Percentiles rank a stretch among this genome's conserved stretches.
phyloP scores from a whole-genome alignment of 495 filamentous ascomycete genomes.

The Tuber brumale region DNA sequence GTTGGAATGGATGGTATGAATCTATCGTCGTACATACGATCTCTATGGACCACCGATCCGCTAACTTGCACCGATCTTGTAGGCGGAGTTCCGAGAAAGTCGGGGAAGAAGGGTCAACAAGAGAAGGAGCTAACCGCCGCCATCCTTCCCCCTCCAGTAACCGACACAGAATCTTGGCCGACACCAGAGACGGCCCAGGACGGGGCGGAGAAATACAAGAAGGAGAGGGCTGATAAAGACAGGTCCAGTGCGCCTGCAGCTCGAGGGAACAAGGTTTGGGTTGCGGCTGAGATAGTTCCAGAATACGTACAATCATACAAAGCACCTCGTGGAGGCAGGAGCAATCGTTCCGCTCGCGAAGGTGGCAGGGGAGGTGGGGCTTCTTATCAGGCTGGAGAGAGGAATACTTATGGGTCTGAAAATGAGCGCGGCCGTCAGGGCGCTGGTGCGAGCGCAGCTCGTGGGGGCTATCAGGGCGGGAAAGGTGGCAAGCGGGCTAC shows the following conservation, averaged over 20 bases:
- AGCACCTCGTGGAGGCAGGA: conserved; percentile 58
- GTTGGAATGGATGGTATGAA: conserved; percentile 46
- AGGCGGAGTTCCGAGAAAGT: conserved; percentile 25
- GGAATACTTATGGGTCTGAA: conserved; percentile 22
- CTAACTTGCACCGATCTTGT: conserved; percentile 4
- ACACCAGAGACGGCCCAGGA: conserved; percentile 74
- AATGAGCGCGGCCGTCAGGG: conserved; percentile 36
- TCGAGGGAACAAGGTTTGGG: conserved; percentile 45
- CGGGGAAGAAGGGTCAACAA: conserved; percentile 38
- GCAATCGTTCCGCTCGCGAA: conserved; percentile 47
- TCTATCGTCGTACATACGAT: conserved; percentile 6
- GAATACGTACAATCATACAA: conserved; percentile 40
- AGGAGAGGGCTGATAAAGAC: conserved; percentile 60
- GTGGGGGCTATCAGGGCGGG: conserved; percentile 27
- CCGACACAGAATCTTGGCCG: conserved; percentile 76
- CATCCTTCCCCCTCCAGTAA: conserved; percentile 55
- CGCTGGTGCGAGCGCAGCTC: conserved; percentile 11
- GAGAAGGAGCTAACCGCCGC: conserved; percentile 45
- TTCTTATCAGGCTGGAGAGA: conserved; percentile 25
- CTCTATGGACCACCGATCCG: conserved; percentile 5
- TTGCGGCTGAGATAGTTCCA: conserved; percentile 22
- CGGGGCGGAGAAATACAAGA: conserved; percentile 66
- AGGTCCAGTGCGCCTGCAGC: conserved; percentile 24
- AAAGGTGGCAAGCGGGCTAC: conserved; percentile 28
- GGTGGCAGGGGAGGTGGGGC: conserved; percentile 25